phyloP scores from a whole-genome alignment of 2,329 filamentous ascomycete species.

The Huntiella decipiens region DNA sequence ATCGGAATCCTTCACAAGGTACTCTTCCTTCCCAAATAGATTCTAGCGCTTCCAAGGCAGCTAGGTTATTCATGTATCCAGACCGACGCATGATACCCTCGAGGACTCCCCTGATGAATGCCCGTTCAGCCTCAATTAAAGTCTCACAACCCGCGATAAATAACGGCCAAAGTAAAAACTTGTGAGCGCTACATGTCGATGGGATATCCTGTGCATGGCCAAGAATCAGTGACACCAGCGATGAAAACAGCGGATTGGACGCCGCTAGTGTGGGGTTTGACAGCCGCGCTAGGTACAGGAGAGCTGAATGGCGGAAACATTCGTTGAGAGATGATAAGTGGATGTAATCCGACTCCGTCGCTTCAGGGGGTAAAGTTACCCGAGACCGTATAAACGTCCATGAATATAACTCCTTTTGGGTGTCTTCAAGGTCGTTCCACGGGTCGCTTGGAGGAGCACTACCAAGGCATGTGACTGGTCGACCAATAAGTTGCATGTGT shows the following conservation, averaged over 20 bases:
- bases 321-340: constrained; percentile 73
- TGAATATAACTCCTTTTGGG: constrained; percentile 54
- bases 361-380: constrained; percentile 30
- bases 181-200: constrained; percentile 52
- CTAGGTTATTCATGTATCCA: constrained; percentile 85
- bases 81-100: constrained; percentile 72
- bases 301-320: constrained; percentile 72
- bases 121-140: constrained; percentile 60
- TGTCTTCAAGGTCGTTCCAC: constrained; percentile 72
- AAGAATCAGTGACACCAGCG: neutral
- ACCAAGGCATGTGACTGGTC: constrained; percentile 25
- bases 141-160: constrained; percentile 85
- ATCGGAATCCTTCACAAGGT: constrained; percentile 25
- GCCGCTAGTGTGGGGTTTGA: constrained; percentile 58
- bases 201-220: constrained; percentile 51
- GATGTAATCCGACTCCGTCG: constrained; percentile 42
- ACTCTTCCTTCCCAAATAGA: constrained; percentile 43
- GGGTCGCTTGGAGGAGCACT: constrained; percentile 24
- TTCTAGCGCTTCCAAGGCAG: constrained; percentile 69
- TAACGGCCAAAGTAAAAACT: constrained; percentile 75
- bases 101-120: constrained; percentile 61
- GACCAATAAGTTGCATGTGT: constrained; percentile 62
- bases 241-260: constrained; percentile 19
- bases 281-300: constrained; percentile 78
- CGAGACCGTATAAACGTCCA: constrained; percentile 55